Conservation (phyloP, 129 eudicot species). For the sunflower (Helianthus annuus) region HanXRQr2.0-SUNRISE NC_035438.2:51056949-51057448, state of each 20-base stretch:
- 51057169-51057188: constrained; percentile 78
- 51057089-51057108: constrained; percentile 83
- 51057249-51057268: constrained; percentile 79
- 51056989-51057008: constrained; percentile 95
- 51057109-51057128: constrained; percentile 91
- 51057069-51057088: constrained; percentile 89
- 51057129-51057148: constrained; percentile 93
- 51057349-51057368: constrained; percentile 26
- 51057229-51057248: constrained; percentile 57
- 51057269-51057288: constrained; percentile 75
- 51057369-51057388: constrained; percentile 27
- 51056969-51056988: constrained; percentile 57
- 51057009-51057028: constrained; percentile 65
- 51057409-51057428: constrained; percentile 1
- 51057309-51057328: constrained; percentile 59
- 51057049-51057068: constrained; percentile 60
- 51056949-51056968: constrained; percentile 93
- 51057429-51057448: too few relatives aligned
- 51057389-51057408: constrained; percentile 35
- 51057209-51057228: constrained; percentile 56
- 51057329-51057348: constrained; percentile 22
- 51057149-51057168: constrained; percentile 72
- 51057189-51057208: constrained; percentile 64
- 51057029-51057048: constrained; percentile 66
- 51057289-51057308: constrained; percentile 78